A percentile compares a stretch with the other conserved stretches of the same genome.
Evolutionary conservation across 768 basidiomycete species (phyloP).

Genomic region (Dictyophora rubrovolvata): DNA sequence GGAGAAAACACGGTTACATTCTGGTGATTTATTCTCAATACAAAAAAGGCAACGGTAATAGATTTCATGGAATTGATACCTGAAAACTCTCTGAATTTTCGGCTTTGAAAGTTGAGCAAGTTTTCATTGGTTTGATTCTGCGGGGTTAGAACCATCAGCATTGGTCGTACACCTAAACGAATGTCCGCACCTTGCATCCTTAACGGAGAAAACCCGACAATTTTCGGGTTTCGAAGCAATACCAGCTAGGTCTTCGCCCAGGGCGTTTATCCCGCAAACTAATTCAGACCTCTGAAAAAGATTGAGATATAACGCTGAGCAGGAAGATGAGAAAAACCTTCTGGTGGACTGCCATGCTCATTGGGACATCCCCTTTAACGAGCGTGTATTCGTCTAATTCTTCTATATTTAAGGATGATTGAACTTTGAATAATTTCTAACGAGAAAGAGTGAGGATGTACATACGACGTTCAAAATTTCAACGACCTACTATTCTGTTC

Average conservation of each 20-base stretch:
- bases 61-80: conserved; percentile 31
- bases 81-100: conserved; percentile 73
- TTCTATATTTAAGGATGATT: conserved; percentile 40
- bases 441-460: neutral
- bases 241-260: conserved; percentile 38
- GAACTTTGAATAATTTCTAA: conserved; percentile 63
- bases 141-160: neutral
- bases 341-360: conserved; percentile 74
- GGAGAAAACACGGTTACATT: conserved; percentile 83
- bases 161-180: neutral
- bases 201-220: conserved; percentile 59
- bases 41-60: neutral
- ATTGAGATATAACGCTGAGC: neutral
- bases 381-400: conserved; percentile 64
- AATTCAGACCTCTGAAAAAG: conserved; percentile 36
- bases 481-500: conserved; percentile 78
- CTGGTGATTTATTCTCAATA: conserved; percentile 30
- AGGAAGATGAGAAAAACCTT: conserved; percentile 32
- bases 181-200: conserved; percentile 45
- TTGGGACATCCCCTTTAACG: conserved; percentile 89
- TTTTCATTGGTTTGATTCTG: conserved; percentile 45
- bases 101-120: conserved; percentile 51
- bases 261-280: conserved; percentile 83
- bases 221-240: conserved; percentile 70
- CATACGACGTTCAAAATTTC: neutral